Evolutionary conservation across 2,329 filamentous ascomycete genomes (phyloP).

Genomic region (Pseudogymnoascus destructans): DNA sequence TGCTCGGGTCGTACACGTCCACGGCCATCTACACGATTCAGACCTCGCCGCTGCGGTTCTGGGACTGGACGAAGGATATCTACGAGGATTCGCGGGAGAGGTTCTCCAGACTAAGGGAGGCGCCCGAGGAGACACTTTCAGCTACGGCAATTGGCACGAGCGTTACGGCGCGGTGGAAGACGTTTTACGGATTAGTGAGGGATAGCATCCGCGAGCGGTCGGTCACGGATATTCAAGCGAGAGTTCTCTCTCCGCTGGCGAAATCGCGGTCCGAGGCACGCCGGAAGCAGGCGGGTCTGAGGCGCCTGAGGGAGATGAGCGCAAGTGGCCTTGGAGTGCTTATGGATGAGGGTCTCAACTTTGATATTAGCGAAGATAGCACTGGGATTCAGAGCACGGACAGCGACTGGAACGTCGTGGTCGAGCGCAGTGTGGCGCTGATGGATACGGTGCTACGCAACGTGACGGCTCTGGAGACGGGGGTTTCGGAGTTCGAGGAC

Average conservation of each 20-base stretch:
- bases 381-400: slow-evolving; percentile 28
- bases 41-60: slow-evolving; percentile 65
- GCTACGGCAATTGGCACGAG: slow-evolving; percentile 21
- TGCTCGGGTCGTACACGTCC: slow-evolving; percentile 64
- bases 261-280: slow-evolving; percentile 62
- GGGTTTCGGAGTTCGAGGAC: slow-evolving; percentile 51
- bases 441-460: slow-evolving; percentile 77
- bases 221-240: slow-evolving; percentile 54
- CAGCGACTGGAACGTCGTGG: slow-evolving; percentile 54
- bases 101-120: slow-evolving; percentile 21
- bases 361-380: slow-evolving; percentile 46
- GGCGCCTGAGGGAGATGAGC: slow-evolving; percentile 62
- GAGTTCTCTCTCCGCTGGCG: slow-evolving; percentile 67
- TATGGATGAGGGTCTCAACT: slow-evolving; percentile 70
- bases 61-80: slow-evolving; percentile 57
- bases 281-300: slow-evolving; percentile 58
- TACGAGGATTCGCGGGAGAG: slow-evolving; percentile 39
- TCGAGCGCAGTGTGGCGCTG: slow-evolving; percentile 67
- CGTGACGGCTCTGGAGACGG: slow-evolving; percentile 49
- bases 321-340: slow-evolving; percentile 78
- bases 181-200: slow-evolving; percentile 71
- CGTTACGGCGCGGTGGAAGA: slow-evolving; percentile 42
- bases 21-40: slow-evolving; percentile 77
- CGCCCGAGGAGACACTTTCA: slow-evolving; percentile 19
- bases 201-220: slow-evolving; percentile 63